Evolutionary conservation across 2,329 filamentous ascomycete genomes (phyloP).

Genomic region (Chaetomiaceae sp.): DNA sequence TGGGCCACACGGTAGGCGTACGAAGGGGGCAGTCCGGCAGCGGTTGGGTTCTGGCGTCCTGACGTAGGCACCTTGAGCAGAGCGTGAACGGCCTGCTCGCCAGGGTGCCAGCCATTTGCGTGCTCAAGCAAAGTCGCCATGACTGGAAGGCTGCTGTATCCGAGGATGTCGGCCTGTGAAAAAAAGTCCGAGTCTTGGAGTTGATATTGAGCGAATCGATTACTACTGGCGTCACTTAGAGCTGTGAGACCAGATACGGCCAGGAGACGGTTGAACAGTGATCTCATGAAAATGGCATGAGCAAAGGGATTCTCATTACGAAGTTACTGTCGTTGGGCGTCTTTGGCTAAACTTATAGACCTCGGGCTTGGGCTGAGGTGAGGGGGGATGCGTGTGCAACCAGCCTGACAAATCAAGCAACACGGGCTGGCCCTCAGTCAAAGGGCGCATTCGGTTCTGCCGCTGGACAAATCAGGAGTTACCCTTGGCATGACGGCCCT

Average conservation of each 20-base stretch:
- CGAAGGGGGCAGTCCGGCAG: conserved; percentile 55
- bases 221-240: background rate
- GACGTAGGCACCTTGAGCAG: conserved; percentile 53
- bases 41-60: conserved; percentile 58
- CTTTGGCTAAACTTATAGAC: too few relatives aligned
- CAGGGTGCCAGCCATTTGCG: conserved; percentile 52
- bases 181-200: background rate
- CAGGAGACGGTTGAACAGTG: background rate
- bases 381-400: background rate
- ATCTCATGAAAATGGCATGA: background rate
- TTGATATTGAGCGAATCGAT: background rate
- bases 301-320: background rate
- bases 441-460: too few relatives aligned
- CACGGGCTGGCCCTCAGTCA: too few relatives aligned
- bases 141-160: background rate
- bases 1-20: conserved; percentile 56
- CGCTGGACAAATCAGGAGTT: too few relatives aligned
- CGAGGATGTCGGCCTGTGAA: background rate
- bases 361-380: too few relatives aligned
- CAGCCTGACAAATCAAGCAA: too few relatives aligned
- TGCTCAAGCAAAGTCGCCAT: conserved; percentile 19
- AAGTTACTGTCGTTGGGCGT: too few relatives aligned
- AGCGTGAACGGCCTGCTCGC: conserved; percentile 61
- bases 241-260: background rate
- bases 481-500: too few relatives aligned